Evolutionary conservation across 805 yeast genomes (phyloP), one percentile per base, ranked within the genome.

Genomic region (Yarrowia alimentaria): DNA sequence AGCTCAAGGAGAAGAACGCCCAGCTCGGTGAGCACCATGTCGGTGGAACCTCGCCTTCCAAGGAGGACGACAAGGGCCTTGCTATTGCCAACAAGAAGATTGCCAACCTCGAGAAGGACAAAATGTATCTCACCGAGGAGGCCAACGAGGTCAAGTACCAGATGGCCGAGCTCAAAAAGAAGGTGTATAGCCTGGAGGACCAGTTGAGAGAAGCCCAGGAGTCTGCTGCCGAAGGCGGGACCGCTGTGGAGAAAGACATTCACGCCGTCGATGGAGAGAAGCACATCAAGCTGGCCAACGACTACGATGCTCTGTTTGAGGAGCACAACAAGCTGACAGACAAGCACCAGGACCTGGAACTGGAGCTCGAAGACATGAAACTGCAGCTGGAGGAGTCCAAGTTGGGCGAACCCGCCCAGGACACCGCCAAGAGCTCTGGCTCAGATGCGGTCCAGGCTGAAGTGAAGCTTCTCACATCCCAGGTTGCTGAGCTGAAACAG

Each of bases 191-290:
- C 13, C 47, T 40, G 10, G 47, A 40, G 13, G 47, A 40, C 14
- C 33, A 40, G 47, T 33, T 40, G 19, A 32, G 47, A 40, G 40
- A 52, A 32, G 29, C 34, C 38, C 17, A 34, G 26, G 55, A 48
- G 31, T 31, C 45, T 4, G 37, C 24, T 18, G 43, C 43, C 24
- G 37, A 24, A 24, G 55, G 43, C 29, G 20, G 58, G 7, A 31
- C 19, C 6, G 21, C 35, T 4, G 22, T 58, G 17, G 57, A 51
- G 11, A 58, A 40, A 10, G 64, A 64, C 17, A 63, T 67, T 8
- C 54, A 68, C 21, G 62, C 64, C 3, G 40, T 66, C 49, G 67
- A 62, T 34, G 58, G 57, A 40, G 60, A 64, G 8, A 56, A 60
- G 10, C 47, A 40, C 18, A 40, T 10, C 14, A 40, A 40, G 20